These are phyloP conservation scores for Sporopachydermia quercuum DNA, from an alignment of 805 yeast species.

Conservation along the genomic window DNA sequence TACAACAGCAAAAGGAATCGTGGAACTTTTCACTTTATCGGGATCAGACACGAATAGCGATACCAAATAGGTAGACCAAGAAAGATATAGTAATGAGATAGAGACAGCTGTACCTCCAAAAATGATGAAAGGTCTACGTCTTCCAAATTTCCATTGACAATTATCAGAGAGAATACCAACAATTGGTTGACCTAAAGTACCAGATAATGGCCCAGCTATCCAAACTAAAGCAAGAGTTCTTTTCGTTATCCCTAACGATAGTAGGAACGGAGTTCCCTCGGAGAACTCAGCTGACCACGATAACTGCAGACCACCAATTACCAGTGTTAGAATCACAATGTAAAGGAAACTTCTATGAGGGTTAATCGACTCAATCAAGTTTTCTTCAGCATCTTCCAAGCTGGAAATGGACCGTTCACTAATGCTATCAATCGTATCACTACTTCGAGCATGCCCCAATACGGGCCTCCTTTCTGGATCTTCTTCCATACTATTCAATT, in stretches of 20 bases:
- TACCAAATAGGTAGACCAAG: constrained; percentile 30
- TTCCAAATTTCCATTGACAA: constrained; percentile 28
- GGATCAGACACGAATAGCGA: constrained; percentile 14
- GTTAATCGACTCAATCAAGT: constrained; percentile 15
- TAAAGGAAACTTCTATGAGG: constrained; percentile 30
- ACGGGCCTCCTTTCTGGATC: too few relatives aligned
- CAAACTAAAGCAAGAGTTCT: constrained; percentile 40
- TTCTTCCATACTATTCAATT: too few relatives aligned
- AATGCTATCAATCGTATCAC: too few relatives aligned
- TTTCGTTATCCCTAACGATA: constrained; percentile 49
- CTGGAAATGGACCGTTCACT: neutral
- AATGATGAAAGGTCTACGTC: constrained; percentile 42
- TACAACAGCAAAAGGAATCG: constrained; percentile 36
- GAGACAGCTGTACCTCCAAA: constrained; percentile 37
- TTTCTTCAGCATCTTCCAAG: constrained; percentile 3
- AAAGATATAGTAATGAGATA: constrained; percentile 27
- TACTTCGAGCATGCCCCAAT: too few relatives aligned
- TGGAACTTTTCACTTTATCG: constrained; percentile 16
- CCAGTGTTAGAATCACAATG: constrained; percentile 29
- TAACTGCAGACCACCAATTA: constrained; percentile 43
- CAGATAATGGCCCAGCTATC: constrained; percentile 56
- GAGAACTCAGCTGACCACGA: constrained; percentile 57
- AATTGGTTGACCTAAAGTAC: constrained; percentile 48
- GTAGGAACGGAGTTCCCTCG: constrained; percentile 44
- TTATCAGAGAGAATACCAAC: constrained; percentile 45